Evolutionary conservation across 352 stramenopile genomes (phyloP).

Genomic region (Phytophthora hybrid): DNA sequence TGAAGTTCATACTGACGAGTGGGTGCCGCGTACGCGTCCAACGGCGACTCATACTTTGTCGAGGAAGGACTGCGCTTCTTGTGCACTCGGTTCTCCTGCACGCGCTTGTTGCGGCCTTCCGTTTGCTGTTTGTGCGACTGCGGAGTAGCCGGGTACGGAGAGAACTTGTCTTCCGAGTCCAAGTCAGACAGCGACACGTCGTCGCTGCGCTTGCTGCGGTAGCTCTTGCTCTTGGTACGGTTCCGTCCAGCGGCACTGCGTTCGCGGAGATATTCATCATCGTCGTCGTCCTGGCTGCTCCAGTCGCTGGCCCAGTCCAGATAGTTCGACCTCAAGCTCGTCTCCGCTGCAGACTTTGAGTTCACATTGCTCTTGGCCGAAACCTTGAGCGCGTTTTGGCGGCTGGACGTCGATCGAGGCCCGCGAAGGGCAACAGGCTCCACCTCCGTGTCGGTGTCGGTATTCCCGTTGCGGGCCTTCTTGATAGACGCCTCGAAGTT

Average conservation of each 20-base stretch:
- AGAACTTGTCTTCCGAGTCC: constrained; percentile 46
- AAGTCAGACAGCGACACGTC: constrained; percentile 44
- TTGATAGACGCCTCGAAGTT: constrained; percentile 45
- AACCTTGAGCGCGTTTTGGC: constrained; percentile 32
- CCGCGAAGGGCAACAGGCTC: constrained; percentile 25
- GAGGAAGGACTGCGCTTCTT: constrained; percentile 11
- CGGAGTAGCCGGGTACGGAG: constrained; percentile 37
- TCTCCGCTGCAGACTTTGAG: constrained; percentile 38
- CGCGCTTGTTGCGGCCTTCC: constrained; percentile 46
- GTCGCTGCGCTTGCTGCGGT: constrained; percentile 27
- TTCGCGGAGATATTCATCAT: constrained; percentile 46
- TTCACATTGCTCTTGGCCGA: constrained; percentile 13
- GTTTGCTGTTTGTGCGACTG: constrained; percentile 36
- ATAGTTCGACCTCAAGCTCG: constrained; percentile 46
- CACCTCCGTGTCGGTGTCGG: constrained; percentile 35
- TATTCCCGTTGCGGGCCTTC: constrained; percentile 22
- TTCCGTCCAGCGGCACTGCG: constrained; percentile 13
- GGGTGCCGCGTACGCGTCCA: constrained; percentile 37
- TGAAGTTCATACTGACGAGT: constrained; percentile 24
- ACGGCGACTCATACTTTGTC: constrained; percentile 31
- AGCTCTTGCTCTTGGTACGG: constrained; percentile 27
- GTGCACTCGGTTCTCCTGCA: constrained; percentile 39
- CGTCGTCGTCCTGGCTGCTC: constrained; percentile 50
- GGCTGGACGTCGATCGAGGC: constrained; percentile 20
- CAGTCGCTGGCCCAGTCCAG: constrained; percentile 48